Percentiles rank a stretch among this genome's conserved stretches.
These are phyloP conservation scores for Phaseolus coccineus DNA, from an alignment of 331 rosid species.

Conservation along the genomic window DNA sequence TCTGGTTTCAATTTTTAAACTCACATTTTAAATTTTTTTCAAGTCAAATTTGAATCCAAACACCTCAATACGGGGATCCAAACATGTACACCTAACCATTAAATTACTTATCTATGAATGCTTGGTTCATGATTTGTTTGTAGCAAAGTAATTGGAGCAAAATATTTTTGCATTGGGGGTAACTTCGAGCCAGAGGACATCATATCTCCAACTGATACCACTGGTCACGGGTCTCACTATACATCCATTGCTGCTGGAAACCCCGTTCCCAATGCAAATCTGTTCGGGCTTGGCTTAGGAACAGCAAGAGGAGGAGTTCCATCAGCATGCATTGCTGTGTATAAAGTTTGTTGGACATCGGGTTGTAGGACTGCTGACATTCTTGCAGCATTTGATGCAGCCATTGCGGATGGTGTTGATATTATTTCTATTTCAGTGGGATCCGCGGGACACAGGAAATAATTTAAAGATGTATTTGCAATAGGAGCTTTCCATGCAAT, in stretches of 20 bases:
- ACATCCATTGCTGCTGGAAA: not conserved
- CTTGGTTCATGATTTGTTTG: too few species aligned
- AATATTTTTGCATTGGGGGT: not conserved
- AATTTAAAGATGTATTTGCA: not conserved
- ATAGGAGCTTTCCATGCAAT: conserved; percentile 23
- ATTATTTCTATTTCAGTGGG: not conserved
- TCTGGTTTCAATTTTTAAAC: too few species aligned
- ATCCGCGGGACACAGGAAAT: fast-evolving
- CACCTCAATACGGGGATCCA: too few species aligned
- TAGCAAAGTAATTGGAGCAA: not conserved
- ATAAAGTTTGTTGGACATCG: not conserved
- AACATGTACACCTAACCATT: too few species aligned
- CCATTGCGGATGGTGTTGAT: not conserved
- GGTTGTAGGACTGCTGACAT: not conserved
- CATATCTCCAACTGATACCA: not conserved
- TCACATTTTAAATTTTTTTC: too few species aligned
- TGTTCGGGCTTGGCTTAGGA: not conserved
- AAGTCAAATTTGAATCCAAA: too few species aligned
- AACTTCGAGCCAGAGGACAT: not conserved
- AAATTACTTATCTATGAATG: too few species aligned
- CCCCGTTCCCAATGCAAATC: not conserved
- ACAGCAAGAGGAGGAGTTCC: conserved; percentile 9
- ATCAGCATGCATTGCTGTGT: not conserved
- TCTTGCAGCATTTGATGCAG: not conserved
- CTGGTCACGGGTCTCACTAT: not conserved